Evolutionary conservation across 257 asterid species (phyloP), one percentile per base, ranked within the genome.

Genomic region (Linaria vulgaris): DNA sequence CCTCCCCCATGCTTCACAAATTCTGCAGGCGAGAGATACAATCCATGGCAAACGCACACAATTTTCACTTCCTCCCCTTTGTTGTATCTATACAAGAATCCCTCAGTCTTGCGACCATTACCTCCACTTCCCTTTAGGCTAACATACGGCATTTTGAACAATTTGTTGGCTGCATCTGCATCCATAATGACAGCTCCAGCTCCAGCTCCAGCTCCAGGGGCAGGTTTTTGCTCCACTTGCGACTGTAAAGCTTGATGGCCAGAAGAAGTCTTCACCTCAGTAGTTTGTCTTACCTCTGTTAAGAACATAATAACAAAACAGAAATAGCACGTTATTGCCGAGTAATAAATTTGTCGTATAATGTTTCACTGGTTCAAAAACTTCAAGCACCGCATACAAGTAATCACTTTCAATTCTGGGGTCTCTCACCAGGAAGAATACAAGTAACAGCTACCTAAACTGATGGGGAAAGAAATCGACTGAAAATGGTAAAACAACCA

Each of bases 1-100:
- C 92, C 92, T 0, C 98, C 98, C 1, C 87, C 98, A 34, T 91
- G 98, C 73, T 72, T 74, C 37, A 85, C 76, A 56, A 91, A 91
- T 68, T 91, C 94, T 0, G 95, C 88, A 1, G 98, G 98, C 1
- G 97, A 77, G 9, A 84, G 78, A 24, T 83, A 88, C 56, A 30
- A 41, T 45, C 97, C 97, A 57, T 91, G 98, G 72, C 98, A 88
- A 25, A 88, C 94, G 15, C 97, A 91, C 9, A 91, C 74, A 15
- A 91, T 91, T 41, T 66, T 85, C 39, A 86, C 89, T 12, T 79
- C 94, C 64, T 84, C 96, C 19, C 95, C 95, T 31, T 79, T 89
- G 61, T 43, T 63, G 59, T 80, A 87, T 60, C 81, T 75, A 69
- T 86, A 91, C 61, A 91, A 66, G 71, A 91, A 82, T 6, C 98